Conservation (phyloP, 192 early-diverging fungal species). For the Coemansia sp. region DNA sequence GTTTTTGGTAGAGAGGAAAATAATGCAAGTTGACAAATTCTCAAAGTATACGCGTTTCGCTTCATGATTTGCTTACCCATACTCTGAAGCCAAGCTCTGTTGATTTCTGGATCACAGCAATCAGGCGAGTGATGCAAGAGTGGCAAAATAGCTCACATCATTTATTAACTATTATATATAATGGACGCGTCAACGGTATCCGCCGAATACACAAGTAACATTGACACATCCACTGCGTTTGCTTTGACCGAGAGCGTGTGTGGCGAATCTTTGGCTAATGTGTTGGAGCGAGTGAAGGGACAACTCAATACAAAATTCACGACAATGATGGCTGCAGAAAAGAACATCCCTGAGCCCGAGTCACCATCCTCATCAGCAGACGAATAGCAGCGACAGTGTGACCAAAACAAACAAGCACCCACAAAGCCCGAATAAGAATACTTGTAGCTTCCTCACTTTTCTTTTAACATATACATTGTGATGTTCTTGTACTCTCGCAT, state of each 20-base stretch:
- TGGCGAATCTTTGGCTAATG: conserved; percentile 6
- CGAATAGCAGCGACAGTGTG: neutral
- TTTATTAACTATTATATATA: neutral
- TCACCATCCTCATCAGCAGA: neutral
- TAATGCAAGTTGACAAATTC: neutral
- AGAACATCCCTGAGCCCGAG: neutral
- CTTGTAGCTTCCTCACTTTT: neutral
- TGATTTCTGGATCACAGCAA: neutral
- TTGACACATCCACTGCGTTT: conserved; percentile 11
- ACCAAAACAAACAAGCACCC: neutral
- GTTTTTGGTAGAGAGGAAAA: neutral
- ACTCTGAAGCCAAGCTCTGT: neutral
- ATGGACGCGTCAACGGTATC: conserved; percentile 11
- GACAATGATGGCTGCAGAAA: conserved; percentile 28
- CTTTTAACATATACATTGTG: neutral
- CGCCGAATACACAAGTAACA: conserved; percentile 12
- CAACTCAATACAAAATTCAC: conserved; percentile 38
- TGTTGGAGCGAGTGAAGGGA: conserved; percentile 21
- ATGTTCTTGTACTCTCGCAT: neutral
- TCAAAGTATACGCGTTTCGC: neutral
- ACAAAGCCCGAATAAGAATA: neutral
- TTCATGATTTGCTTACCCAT: neutral
- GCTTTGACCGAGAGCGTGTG: neutral
- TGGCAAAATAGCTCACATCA: neutral
- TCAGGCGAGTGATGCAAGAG: neutral